A percentile compares a stretch with the other conserved stretches of the same genome.
These are phyloP conservation scores for Nepenthes mirabilis DNA, from an alignment of 148 eudicot species.

Conservation along the genomic window DNA sequence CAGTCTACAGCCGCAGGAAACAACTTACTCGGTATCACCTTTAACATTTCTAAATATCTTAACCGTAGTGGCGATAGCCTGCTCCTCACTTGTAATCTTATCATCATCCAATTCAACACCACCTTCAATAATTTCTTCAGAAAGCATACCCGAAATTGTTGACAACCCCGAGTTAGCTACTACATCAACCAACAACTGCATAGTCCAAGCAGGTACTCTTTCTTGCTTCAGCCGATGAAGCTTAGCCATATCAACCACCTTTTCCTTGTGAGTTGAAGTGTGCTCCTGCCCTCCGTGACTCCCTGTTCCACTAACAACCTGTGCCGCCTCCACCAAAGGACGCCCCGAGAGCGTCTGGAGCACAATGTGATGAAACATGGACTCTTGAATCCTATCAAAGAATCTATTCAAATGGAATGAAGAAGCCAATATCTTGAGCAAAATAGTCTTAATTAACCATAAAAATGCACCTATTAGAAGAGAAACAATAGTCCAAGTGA, in stretches of 20 bases:
- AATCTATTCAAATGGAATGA: constrained; percentile 75
- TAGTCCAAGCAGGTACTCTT: constrained; percentile 77
- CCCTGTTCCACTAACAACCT: constrained; percentile 19
- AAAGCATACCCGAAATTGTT: constrained; percentile 49
- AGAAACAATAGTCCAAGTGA: constrained; percentile 45
- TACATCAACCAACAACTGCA: constrained; percentile 70
- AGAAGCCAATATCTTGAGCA: constrained; percentile 65
- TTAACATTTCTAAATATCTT: constrained; percentile 50
- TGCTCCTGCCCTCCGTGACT: constrained; percentile 19
- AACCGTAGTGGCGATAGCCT: constrained; percentile 74
- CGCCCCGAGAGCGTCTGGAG: constrained; percentile 56
- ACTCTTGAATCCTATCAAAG: constrained; percentile 73
- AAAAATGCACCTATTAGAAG: constrained; percentile 46
- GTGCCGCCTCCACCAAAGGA: constrained; percentile 33
- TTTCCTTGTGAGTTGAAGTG: constrained; percentile 17
- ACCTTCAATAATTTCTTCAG: constrained; percentile 46
- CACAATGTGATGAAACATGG: constrained; percentile 66
- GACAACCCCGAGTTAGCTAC: constrained; percentile 65
- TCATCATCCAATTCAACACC: constrained; percentile 51
- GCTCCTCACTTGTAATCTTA: constrained; percentile 69
- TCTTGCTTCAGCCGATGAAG: constrained; percentile 72
- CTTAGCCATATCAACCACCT: constrained; percentile 52
- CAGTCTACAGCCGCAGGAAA: neutral
- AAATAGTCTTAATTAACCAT: constrained; percentile 68
- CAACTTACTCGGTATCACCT: constrained; percentile 14